These are phyloP conservation scores for Poa annua DNA, from an alignment of 176 grass and related monocot genomes.

Conservation along the genomic window DNA sequence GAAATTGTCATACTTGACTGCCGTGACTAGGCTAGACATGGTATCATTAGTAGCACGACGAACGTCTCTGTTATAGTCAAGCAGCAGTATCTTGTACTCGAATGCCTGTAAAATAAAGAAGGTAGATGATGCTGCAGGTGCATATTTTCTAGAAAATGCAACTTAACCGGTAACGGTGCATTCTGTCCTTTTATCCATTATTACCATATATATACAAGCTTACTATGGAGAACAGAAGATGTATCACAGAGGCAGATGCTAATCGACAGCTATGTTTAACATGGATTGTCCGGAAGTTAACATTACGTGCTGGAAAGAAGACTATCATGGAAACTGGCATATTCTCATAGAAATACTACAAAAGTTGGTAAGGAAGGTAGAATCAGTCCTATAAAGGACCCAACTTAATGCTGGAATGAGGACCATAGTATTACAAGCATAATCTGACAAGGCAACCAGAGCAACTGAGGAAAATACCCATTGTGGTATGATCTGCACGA, in stretches of 20 bases:
- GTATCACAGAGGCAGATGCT: not conserved
- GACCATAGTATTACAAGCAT: not conserved
- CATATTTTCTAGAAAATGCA: not conserved
- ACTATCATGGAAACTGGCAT: conserved; percentile 11
- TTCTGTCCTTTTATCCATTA: not conserved
- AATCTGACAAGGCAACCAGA: conserved; percentile 16
- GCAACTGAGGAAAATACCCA: conserved; percentile 68
- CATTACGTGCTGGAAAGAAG: conserved; percentile 1
- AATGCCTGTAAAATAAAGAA: conserved; percentile 66
- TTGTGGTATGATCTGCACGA: conserved; percentile 71
- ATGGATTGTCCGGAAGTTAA: conserved; percentile 7
- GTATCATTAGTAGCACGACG: conserved; percentile 84
- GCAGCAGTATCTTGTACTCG: conserved; percentile 86
- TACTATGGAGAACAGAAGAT: not conserved
- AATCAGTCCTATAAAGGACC: not conserved
- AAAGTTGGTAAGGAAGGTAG: not conserved
- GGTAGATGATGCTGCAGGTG: conserved; percentile 16
- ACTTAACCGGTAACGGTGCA: not conserved
- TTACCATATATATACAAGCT: not conserved
- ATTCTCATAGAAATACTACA: conserved; percentile 26
- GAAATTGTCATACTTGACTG: conserved; percentile 65
- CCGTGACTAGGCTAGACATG: conserved; percentile 76
- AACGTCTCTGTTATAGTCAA: conserved; percentile 96
- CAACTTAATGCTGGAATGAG: not conserved
- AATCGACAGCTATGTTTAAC: not conserved